Percentiles rank a stretch among this genome's conserved stretches.
Evolutionary conservation across 2,329 filamentous ascomycete species (phyloP).

Genomic region (Diplodia scrobiculata): DNA sequence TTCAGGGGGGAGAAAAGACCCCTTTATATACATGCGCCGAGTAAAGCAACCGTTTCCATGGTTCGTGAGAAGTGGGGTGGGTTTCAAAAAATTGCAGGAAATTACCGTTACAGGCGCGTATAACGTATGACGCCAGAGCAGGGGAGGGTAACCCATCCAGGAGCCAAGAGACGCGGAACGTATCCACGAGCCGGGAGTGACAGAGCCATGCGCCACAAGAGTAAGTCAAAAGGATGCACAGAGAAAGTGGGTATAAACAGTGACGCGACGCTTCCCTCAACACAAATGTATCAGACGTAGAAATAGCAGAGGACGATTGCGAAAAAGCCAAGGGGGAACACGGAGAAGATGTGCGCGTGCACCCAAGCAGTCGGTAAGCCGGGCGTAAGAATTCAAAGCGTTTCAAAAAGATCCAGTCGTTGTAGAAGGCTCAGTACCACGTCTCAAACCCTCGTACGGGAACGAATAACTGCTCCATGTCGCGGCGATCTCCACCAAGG

Average conservation of each 20-base stretch:
- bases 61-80: not conserved
- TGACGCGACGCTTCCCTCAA: not conserved
- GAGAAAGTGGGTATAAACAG: slow-evolving; percentile 12
- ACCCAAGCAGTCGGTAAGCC: not conserved
- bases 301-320: too few species aligned
- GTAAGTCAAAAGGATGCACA: not conserved
- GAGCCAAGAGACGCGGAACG: not conserved
- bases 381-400: too few species aligned
- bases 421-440: slow-evolving; percentile 14
- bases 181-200: not conserved
- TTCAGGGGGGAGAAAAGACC: not conserved
- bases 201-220: not conserved
- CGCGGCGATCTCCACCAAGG: not conserved
- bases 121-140: not conserved
- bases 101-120: not conserved
- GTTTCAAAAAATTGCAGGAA: not conserved
- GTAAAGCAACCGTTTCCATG: not conserved
- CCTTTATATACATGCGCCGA: not conserved
- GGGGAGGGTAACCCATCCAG: not conserved
- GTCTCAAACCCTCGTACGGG: slow-evolving; percentile 17
- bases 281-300: not conserved
- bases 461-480: slow-evolving; percentile 9
- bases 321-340: not conserved
- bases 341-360: not conserved
- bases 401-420: too few species aligned